Evolutionary conservation across 352 stramenopile species (phyloP).

Genomic region (Phytophthora foliorum): DNA sequence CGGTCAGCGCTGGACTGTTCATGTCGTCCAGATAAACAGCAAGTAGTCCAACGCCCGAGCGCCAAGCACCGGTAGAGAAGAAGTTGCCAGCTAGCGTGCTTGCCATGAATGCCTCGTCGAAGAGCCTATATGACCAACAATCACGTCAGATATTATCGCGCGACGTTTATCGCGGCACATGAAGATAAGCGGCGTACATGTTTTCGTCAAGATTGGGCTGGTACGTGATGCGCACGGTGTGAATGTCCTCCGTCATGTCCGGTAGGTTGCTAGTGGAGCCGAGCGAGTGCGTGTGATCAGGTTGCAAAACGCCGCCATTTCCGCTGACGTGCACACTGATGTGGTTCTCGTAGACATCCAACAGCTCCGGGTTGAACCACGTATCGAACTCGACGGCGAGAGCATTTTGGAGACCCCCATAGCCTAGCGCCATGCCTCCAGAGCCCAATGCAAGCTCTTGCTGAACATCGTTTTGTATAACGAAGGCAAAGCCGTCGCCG

Average conservation of each 20-base stretch:
- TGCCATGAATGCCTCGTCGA: constrained; percentile 63
- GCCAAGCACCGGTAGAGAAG: constrained; percentile 67
- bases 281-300: constrained; percentile 84
- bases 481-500: constrained; percentile 85
- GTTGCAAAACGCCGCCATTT: constrained; percentile 42
- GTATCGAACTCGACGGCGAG: constrained; percentile 95
- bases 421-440: constrained; percentile 85
- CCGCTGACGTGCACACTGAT: constrained; percentile 86
- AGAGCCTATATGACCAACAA: constrained; percentile 47
- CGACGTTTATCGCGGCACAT: neutral
- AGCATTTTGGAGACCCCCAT: constrained; percentile 86
- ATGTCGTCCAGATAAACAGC: constrained; percentile 92
- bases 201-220: constrained; percentile 70
- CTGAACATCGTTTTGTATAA: constrained; percentile 83
- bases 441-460: constrained; percentile 67
- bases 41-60: constrained; percentile 78
- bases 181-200: constrained; percentile 50
- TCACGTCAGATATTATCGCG: constrained; percentile 12
- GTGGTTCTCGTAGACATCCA: constrained; percentile 94
- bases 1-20: constrained; percentile 77
- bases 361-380: constrained; percentile 90
- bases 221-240: constrained; percentile 84
- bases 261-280: constrained; percentile 73
- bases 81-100: constrained; percentile 74
- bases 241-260: constrained; percentile 82